Conservation (phyloP, 2,329 filamentous ascomycete genomes). For the Neospermospora avenae region DNA sequence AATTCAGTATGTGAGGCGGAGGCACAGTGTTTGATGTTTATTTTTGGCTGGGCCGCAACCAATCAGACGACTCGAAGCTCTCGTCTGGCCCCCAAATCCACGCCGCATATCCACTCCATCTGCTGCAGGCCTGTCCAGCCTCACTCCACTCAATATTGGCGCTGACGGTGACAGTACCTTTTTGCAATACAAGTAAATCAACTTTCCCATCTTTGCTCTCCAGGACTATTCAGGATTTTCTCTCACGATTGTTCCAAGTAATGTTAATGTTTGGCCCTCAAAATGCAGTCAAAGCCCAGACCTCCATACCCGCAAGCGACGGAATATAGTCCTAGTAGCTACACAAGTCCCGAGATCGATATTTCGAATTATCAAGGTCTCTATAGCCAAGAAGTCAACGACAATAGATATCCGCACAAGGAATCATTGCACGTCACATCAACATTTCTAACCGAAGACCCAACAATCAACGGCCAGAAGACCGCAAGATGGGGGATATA, state of each 20-base stretch:
- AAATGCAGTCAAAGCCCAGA: background rate
- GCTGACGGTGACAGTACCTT: background rate
- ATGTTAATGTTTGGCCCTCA: background rate
- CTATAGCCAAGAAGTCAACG: background rate
- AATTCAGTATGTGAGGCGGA: background rate
- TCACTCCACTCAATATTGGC: background rate
- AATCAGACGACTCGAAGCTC: background rate
- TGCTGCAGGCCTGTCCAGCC: background rate
- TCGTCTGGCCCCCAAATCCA: background rate
- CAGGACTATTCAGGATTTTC: background rate
- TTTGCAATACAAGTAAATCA: background rate
- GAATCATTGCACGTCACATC: background rate
- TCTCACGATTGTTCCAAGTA: background rate
- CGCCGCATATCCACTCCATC: too few relatives aligned
- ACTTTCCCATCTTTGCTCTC: background rate
- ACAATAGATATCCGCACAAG: background rate
- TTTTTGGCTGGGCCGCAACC: background rate
- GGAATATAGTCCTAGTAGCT: background rate
- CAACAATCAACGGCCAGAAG: background rate
- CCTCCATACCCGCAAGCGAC: background rate
- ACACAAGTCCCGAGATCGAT: background rate
- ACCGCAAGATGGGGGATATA: conserved; percentile 1
- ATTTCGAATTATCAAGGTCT: background rate
- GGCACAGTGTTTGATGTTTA: background rate
- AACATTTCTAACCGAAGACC: background rate